Conservation (phyloP, 129 eudicot genomes). For the Saussurea involucrata region DNA sequence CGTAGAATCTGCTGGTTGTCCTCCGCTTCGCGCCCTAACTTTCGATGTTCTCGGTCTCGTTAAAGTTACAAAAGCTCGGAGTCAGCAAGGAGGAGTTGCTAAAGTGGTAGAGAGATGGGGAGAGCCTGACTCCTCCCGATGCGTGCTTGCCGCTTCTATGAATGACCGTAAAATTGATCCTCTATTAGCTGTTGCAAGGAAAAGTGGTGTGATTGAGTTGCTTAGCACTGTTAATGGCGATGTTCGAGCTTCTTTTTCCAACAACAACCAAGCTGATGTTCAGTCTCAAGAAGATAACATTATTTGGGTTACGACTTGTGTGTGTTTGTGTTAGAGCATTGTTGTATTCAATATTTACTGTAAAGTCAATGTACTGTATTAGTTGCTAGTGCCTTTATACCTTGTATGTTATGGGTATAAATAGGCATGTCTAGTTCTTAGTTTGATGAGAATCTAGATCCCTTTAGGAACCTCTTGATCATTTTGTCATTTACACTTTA, state of each 20-base stretch:
- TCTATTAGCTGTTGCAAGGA: constrained; percentile 87
- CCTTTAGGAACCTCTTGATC: no score
- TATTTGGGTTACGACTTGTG: no score
- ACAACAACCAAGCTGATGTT: constrained; percentile 29
- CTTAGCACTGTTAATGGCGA: constrained; percentile 82
- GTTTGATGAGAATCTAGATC: no score
- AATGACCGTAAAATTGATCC: constrained; percentile 66
- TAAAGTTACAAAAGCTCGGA: constrained; percentile 84
- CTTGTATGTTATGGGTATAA: no score
- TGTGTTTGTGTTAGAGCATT: no score
- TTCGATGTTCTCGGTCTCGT: constrained; percentile 83
- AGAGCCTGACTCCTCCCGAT: constrained; percentile 66
- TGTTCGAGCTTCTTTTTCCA: constrained; percentile 44
- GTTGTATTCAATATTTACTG: no score
- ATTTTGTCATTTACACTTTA: no score
- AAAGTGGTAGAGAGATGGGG: constrained; percentile 98
- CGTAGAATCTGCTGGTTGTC: constrained; percentile 82
- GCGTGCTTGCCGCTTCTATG: constrained; percentile 68
- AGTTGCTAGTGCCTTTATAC: no score
- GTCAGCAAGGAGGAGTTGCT: constrained; percentile 54
- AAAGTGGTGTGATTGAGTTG: constrained; percentile 71
- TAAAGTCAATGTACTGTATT: no score
- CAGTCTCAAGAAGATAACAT: constrained; percentile 50
- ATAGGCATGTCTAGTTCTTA: no score
- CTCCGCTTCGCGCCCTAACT: constrained; percentile 80